Percentiles rank a stretch among this genome's conserved stretches.
phyloP scores from a whole-genome alignment of 140 eudicot genomes.

The Stevia rebaudiana region DNA sequence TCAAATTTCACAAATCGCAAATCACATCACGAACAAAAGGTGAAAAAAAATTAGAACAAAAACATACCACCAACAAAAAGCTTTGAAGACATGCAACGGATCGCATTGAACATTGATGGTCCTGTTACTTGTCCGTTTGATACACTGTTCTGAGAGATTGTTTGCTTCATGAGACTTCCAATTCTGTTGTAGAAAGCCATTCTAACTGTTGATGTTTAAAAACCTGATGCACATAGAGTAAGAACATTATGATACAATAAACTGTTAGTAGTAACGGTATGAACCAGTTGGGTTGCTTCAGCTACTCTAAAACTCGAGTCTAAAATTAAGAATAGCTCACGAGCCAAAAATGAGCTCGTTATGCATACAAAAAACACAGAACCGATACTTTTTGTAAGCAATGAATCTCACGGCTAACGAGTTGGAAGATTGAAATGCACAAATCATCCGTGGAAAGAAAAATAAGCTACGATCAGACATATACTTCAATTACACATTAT shows the following conservation, averaged over 20 bases:
- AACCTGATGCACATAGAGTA: conserved; percentile 6
- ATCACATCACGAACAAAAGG: not conserved
- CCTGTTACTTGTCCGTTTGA: conserved; percentile 24
- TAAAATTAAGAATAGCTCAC: no score
- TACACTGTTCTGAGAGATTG: conserved; percentile 8
- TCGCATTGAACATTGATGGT: conserved; percentile 48
- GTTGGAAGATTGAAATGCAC: not conserved
- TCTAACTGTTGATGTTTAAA: not conserved
- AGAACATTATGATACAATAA: not conserved
- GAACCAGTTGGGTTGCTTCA: no score
- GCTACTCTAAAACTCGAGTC: no score
- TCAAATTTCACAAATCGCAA: not conserved
- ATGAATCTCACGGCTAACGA: not conserved
- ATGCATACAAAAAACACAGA: not conserved
- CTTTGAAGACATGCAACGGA: conserved; percentile 74
- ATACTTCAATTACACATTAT: not conserved
- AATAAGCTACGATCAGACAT: not conserved
- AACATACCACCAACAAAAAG: conserved; percentile 77
- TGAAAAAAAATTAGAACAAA: not conserved
- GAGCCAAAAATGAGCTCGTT: no score
- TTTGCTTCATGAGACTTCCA: conserved; percentile 36
- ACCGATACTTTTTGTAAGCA: not conserved
- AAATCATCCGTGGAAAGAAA: not conserved
- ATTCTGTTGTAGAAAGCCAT: conserved; percentile 71
- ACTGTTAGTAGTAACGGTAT: no score